Base-by-base conservation (phyloP, 345 rosid species). In the Kernera saxatilis region DNA sequence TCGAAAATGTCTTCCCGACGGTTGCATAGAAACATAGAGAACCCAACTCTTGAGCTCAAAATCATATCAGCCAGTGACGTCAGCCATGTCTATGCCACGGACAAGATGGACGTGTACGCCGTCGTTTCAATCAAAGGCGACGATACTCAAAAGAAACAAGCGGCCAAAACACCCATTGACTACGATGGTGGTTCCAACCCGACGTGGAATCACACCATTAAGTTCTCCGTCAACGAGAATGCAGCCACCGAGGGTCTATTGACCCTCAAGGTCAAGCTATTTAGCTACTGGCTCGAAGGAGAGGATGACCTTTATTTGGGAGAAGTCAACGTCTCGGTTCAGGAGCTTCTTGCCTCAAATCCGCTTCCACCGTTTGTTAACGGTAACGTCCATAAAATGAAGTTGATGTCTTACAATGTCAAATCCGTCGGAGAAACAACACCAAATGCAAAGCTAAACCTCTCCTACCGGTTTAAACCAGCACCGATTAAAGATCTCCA, bases 71-170 rank as follows among this genome's bases (percentile, higher is more conserved):
- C 90, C 13, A 79, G 71, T 35, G 78, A 74, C 48, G 74, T 89
- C 30, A 77, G 83, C 53, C 65, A 86, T 33, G 82, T 83, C 22
- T 82, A 84, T 44, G 66, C 78, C 17, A 33, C 83, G 66, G 56
- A 81, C 55, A 90, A 82, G 68, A 81, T 87, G 86, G 89, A 86
- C 49, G 88, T 82, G 2, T 90, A 87, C 79, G 86, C 74, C 21
- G 74, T 82, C 69, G 82, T 81, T 75, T 79, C 84, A 3, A 51
- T 87, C 71, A 14, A 70, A 39, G 88, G 86, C 27, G 87, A 77
- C 59, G n/a, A 52, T 37, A 23, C 53, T 15, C 41, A 45, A 41
- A 45, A 65, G 18, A 73, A 72, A 46, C 85, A 85, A 64, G 14
- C 39, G 15, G 70, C 70, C 39, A 85, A 80, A 54, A 79, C 91